Base-by-base conservation (phyloP, 805 yeast species). In the Nematodospora valgi region DNA sequence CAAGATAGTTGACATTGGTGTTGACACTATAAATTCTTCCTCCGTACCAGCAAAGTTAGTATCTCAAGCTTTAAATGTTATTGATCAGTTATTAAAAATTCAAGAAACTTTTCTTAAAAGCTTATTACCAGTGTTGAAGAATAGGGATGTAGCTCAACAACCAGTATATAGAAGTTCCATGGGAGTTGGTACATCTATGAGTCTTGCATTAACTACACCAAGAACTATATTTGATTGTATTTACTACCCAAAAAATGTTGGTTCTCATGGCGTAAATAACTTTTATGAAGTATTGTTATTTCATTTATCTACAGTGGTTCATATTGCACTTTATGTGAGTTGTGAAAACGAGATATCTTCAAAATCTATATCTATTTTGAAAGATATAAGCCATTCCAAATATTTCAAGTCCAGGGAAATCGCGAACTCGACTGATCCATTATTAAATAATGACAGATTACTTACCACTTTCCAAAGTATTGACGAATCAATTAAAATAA, bases 401-500 rank as follows among this genome's bases (percentile, higher is more conserved):
- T 44, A 50, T 8, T 40, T 35, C 18, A 39, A 41, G 22, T 24
- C 36, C 4, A 25, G 32, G 18, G 27, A 31, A 9, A 32, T 27
- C 12, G 23, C 30, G 10, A 34, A 38, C 27, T 27, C 50, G 8
- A 38, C 31, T 27, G 59, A 55, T 23, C 41, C 48, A 6, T 51
- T 68, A 8, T 53, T 75, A 23, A 59, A 70, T 7, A 75, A 69
- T 35, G 80, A 80, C 42, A 76, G 88, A 44, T 59, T 91, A 10
- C 56, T 89, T 30, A 78, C 86, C 0, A 70, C 85, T 24, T 70
- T 84, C 35, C 83, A 81, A 47, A 81, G 88, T 11, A 76, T 84
- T 21, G 86, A 86, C 45, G 96, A 89, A 46, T 78, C 95, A 0
- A 63, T 72, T 2, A 71, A 89, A 44, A 83, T 91, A 24, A 76